phyloP scores from a whole-genome alignment of 495 filamentous ascomycete genomes.

The Aspergillus funiculosus region DNA sequence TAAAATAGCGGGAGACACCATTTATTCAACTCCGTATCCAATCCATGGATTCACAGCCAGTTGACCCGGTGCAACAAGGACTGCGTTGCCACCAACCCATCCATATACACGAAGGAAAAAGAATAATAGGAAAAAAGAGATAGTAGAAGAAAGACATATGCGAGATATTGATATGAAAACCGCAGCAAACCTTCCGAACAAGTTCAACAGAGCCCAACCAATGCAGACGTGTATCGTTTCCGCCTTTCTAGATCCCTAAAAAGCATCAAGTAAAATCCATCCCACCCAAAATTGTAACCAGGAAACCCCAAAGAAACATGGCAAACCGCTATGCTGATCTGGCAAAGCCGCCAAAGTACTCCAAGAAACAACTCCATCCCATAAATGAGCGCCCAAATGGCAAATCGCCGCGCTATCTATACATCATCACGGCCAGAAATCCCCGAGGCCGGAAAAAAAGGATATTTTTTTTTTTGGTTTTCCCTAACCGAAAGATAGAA shows the following conservation, averaged over 20 bases:
- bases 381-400: constrained; percentile 36
- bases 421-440: constrained; percentile 39
- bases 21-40: constrained; percentile 41
- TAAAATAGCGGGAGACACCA: constrained; percentile 31
- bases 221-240: constrained; percentile 54
- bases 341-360: constrained; percentile 31
- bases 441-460: constrained; percentile 25
- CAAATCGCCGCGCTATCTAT: constrained; percentile 43
- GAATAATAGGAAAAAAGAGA: constrained; percentile 29
- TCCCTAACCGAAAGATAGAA: constrained; percentile 40
- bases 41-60: constrained; percentile 39
- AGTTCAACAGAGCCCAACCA: constrained; percentile 42
- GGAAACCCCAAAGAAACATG: constrained; percentile 31
- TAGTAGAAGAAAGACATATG: constrained; percentile 26
- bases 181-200: constrained; percentile 30
- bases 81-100: constrained; percentile 33
- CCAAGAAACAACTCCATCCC: constrained; percentile 37
- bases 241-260: constrained; percentile 47
- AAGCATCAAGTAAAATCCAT: constrained; percentile 39
- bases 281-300: constrained; percentile 32
- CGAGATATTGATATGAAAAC: constrained; percentile 27
- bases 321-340: constrained; percentile 26
- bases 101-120: constrained; percentile 39
- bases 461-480: constrained; percentile 24
- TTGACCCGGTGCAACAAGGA: constrained; percentile 34